Percentiles rank a stretch among this genome's conserved stretches.
Evolutionary conservation across 192 early-diverging fungal genomes (phyloP).

Genomic region (Coemansia reversa): DNA sequence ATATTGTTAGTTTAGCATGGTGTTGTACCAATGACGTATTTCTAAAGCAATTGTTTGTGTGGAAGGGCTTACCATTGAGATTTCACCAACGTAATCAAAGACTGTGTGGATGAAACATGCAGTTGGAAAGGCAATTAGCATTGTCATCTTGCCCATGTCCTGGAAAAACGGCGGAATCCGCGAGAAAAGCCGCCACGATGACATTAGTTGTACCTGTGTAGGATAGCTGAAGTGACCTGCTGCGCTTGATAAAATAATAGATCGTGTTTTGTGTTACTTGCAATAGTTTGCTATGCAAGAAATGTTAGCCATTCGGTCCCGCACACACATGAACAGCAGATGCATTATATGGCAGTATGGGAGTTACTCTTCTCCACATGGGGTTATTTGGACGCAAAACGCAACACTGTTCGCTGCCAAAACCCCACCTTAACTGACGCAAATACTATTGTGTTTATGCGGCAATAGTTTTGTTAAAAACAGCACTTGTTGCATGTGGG

Average conservation of each 20-base stretch:
- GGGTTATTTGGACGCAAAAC: not conserved
- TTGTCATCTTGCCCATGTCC: conserved; percentile 6
- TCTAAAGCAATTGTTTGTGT: not conserved
- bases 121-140: conserved; percentile 55
- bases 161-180: not conserved
- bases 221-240: not conserved
- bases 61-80: conserved; percentile 64
- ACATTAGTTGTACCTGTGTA: not conserved
- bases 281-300: not conserved
- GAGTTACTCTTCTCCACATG: not conserved
- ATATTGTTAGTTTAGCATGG: no score
- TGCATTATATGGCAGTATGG: not conserved
- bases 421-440: no score
- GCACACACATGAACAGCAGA: not conserved
- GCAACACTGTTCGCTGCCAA: no score
- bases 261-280: not conserved
- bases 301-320: not conserved
- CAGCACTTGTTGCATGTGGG: conserved; percentile 49
- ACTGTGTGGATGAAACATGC: conserved; percentile 70
- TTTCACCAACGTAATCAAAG: conserved; percentile 72
- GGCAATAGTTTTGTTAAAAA: conserved; percentile 65
- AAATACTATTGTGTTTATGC: conserved; percentile 25
- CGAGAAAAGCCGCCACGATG: not conserved
- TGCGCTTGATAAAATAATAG: not conserved
- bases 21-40: not conserved